Percentiles rank a stretch among this genome's conserved stretches.
Conservation (phyloP, 2,329 filamentous ascomycete genomes). For the Magnaporthiopsis rhizophila region DNA sequence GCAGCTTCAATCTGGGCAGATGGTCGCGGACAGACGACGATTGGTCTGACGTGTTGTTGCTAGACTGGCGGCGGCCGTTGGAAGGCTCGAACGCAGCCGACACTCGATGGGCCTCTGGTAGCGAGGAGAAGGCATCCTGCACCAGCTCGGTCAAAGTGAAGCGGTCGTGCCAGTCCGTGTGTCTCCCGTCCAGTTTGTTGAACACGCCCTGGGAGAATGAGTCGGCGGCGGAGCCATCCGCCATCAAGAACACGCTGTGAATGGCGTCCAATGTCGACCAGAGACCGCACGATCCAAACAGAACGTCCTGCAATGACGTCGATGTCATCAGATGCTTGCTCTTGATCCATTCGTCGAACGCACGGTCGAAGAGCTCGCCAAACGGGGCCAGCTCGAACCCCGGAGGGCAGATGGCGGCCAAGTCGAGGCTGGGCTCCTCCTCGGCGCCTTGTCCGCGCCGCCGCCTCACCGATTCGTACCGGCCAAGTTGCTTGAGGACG, state of each 20-base stretch:
- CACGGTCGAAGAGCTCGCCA: constrained; percentile 61
- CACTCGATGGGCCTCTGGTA: constrained; percentile 54
- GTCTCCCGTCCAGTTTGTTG: constrained; percentile 58
- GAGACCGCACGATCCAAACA: constrained; percentile 64
- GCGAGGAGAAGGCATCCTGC: constrained; percentile 58
- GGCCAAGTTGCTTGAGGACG: constrained; percentile 66
- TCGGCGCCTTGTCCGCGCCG: constrained; percentile 12
- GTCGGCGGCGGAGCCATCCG: constrained; percentile 61
- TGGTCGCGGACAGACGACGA: constrained; percentile 47
- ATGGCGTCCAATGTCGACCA: constrained; percentile 57
- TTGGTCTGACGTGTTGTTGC: not conserved
- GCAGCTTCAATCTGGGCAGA: constrained; percentile 55
- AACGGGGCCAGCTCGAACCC: constrained; percentile 54
- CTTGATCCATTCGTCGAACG: constrained; percentile 70
- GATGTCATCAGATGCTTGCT: constrained; percentile 66
- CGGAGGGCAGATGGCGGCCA: constrained; percentile 45
- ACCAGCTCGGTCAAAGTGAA: constrained; percentile 73
- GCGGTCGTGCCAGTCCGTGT: constrained; percentile 65
- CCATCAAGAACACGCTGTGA: constrained; percentile 67
- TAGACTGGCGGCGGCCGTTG: not conserved
- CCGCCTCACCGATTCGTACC: constrained; percentile 30
- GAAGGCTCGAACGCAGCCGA: constrained; percentile 42
- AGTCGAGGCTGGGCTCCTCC: constrained; percentile 43
- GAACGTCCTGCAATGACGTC: constrained; percentile 51
- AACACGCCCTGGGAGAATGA: constrained; percentile 64